phyloP scores from a whole-genome alignment of 2,329 filamentous ascomycete genomes.

The Thyridium curvatum region DNA sequence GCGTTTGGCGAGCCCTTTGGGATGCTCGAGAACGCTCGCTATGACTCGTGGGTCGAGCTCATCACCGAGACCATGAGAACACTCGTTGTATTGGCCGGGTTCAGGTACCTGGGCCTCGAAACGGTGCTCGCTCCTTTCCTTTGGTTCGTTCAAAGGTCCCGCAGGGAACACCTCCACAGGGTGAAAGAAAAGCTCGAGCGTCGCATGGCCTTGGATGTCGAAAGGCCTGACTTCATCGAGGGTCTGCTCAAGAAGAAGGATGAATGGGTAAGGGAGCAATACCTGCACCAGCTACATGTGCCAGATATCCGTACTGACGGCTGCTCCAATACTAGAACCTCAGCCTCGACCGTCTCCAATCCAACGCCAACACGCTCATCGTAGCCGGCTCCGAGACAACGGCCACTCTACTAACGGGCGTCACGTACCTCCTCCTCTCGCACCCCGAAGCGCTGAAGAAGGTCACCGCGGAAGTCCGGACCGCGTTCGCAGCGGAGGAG shows the following conservation, averaged over 20 bases:
- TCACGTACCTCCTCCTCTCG: slow-evolving; percentile 18
- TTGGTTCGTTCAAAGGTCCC: not conserved
- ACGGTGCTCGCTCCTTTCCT: too few relatives aligned
- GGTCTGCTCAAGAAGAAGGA: not conserved
- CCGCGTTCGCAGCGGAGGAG: slow-evolving; percentile 20
- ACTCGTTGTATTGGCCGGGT: slow-evolving; percentile 1
- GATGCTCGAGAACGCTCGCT: slow-evolving; percentile 19
- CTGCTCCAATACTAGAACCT: not conserved
- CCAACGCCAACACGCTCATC: slow-evolving; percentile 3
- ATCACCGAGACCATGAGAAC: slow-evolving; percentile 14
- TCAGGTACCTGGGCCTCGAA: not conserved
- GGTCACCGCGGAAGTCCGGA: slow-evolving; percentile 27
- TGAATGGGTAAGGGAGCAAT: not conserved
- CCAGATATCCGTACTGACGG: too few relatives aligned
- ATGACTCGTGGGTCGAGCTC: slow-evolving; percentile 17
- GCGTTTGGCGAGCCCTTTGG: slow-evolving; percentile 36
- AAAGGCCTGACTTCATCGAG: slow-evolving; percentile 8
- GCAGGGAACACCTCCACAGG: not conserved
- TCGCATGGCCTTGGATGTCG: slow-evolving; percentile 10
- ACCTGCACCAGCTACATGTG: not conserved
- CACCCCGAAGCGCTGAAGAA: slow-evolving; percentile 19
- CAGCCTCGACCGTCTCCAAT: not conserved
- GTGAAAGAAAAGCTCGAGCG: slow-evolving; percentile 3
- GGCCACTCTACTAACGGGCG: slow-evolving; percentile 7
- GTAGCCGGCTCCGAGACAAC: slow-evolving; percentile 11